Percentiles rank a stretch among this genome's conserved stretches.
phyloP scores from a whole-genome alignment of 1,139 yeast species.

The Candida neerlandica region DNA sequence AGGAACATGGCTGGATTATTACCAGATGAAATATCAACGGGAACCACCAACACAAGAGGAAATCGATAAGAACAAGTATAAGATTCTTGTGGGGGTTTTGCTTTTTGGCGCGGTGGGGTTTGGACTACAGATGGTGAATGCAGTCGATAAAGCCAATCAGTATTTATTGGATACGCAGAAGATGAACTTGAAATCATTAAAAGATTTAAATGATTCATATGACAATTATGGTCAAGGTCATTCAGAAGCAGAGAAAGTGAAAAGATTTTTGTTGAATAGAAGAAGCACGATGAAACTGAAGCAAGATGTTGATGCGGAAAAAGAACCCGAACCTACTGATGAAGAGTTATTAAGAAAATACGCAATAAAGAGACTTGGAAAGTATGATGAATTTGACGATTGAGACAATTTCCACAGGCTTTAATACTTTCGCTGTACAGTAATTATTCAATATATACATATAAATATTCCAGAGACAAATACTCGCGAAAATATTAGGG shows the following conservation, averaged over 20 bases:
- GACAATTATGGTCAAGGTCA: constrained; percentile 52
- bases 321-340: constrained; percentile 26
- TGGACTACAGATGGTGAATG: constrained; percentile 47
- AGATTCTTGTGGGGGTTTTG: constrained; percentile 47
- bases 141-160: constrained; percentile 40
- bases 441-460: too few relatives aligned
- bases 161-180: constrained; percentile 30
- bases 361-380: constrained; percentile 33
- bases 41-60: constrained; percentile 47
- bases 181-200: constrained; percentile 48
- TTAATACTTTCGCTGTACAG: too few relatives aligned
- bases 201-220: constrained; percentile 51
- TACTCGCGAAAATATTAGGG: too few relatives aligned
- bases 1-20: constrained; percentile 74
- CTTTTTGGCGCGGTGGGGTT: constrained; percentile 42
- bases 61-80: constrained; percentile 46
- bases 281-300: constrained; percentile 32
- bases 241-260: constrained; percentile 40
- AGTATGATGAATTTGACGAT: constrained; percentile 16
- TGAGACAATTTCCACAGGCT: too few relatives aligned
- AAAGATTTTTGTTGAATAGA: constrained; percentile 64
- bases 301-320: constrained; percentile 21
- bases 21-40: constrained; percentile 41
- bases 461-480: too few relatives aligned
- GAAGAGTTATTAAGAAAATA: constrained; percentile 35